A percentile compares a stretch with the other conserved stretches of the same genome.
Conservation (phyloP, 306 rosid genomes). For the Dalbergia cultrata region DNA sequence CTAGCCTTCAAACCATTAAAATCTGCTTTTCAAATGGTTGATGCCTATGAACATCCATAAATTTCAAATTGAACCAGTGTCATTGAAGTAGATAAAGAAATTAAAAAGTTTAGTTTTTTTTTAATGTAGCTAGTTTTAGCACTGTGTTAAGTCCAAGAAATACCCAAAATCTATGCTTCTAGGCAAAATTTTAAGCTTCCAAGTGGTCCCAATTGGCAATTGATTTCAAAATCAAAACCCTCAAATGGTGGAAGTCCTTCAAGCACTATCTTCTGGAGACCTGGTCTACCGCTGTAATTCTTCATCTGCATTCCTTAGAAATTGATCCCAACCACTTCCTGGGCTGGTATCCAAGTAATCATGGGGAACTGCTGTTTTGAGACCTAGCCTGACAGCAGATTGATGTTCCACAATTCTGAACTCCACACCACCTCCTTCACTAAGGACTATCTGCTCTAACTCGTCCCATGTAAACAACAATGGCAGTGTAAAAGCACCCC, state of each 20-base stretch:
- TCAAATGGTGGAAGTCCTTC: constrained; percentile 1
- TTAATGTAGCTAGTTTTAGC: no score
- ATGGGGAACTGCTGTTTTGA: constrained; percentile 83
- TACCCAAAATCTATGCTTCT: background rate
- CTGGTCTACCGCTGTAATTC: constrained; percentile 61
- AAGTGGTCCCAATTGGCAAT: background rate
- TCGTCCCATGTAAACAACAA: constrained; percentile 82
- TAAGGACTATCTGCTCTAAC: constrained; percentile 53
- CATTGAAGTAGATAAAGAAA: no score
- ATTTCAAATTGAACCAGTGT: no score
- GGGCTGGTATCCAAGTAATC: constrained; percentile 79
- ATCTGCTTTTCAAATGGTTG: no score
- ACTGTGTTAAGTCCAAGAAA: background rate
- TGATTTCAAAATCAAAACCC: background rate
- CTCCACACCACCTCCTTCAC: constrained; percentile 51
- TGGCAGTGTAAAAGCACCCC: constrained; percentile 81
- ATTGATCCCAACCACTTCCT: constrained; percentile 91
- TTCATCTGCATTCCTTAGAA: constrained; percentile 72
- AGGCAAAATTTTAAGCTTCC: background rate
- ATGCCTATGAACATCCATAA: no score
- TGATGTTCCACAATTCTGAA: constrained; percentile 79
- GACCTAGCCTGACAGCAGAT: constrained; percentile 78
- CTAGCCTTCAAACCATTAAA: no score
- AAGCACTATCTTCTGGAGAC: constrained; percentile 66
- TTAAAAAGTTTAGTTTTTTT: no score